These are phyloP conservation scores for Dicorynia guianensis DNA, from an alignment of 306 rosid genomes.

Conservation along the genomic window DNA sequence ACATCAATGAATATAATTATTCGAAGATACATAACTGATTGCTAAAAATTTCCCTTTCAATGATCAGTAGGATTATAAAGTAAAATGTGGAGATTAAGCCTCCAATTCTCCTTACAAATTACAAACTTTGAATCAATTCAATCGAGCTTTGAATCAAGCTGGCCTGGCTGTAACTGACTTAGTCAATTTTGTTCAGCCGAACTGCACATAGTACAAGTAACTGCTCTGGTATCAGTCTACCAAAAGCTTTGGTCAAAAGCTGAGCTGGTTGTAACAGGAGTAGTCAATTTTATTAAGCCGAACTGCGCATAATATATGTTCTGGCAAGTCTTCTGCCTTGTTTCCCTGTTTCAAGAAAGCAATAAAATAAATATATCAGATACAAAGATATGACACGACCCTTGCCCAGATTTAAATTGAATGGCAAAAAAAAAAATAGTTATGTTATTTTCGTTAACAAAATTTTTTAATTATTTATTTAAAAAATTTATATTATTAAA, in stretches of 20 bases:
- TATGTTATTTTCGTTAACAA: no score
- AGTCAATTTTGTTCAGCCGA: no score
- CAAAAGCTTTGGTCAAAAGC: slow-evolving; percentile 42
- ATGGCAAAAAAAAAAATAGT: background rate
- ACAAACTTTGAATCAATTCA: background rate
- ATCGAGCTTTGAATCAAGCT: no score
- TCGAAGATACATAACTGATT: slow-evolving; percentile 34
- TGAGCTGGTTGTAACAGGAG: slow-evolving; percentile 58
- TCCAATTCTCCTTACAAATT: background rate
- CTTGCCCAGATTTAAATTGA: background rate
- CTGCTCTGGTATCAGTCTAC: no score
- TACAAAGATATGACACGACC: slow-evolving; percentile 16
- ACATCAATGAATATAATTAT: slow-evolving; percentile 29
- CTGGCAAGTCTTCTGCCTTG: slow-evolving; percentile 91
- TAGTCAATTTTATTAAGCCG: slow-evolving; percentile 75
- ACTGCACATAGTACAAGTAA: no score
- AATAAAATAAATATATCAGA: slow-evolving; percentile 25
- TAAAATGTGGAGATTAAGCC: slow-evolving; percentile 30
- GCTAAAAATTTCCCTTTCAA: slow-evolving; percentile 24
- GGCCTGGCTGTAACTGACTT: no score
- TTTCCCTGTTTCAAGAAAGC: slow-evolving; percentile 60
- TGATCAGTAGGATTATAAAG: slow-evolving; percentile 17
- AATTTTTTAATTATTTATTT: no score
- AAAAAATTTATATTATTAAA: no score
- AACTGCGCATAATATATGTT: slow-evolving; percentile 75